Evolutionary conservation across 352 stramenopile species (phyloP).

Genomic region (Thalassiosira delicatula): DNA sequence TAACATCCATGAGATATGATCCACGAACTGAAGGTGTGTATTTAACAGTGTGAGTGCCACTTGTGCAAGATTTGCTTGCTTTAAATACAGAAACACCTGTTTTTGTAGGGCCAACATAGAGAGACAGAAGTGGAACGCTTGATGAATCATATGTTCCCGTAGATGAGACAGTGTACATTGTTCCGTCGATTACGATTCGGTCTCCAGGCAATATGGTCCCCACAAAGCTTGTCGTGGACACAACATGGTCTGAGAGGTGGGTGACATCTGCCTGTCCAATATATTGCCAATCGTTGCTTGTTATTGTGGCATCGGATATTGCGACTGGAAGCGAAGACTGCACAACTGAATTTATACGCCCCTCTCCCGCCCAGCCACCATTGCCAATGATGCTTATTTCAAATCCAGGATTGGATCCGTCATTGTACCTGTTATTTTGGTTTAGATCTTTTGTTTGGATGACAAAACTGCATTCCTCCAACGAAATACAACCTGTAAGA

Average conservation of each 20-base stretch:
- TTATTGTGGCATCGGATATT: conserved; percentile 64
- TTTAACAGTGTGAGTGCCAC: conserved; percentile 86
- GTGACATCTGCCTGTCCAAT: conserved; percentile 57
- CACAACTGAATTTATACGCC: conserved; percentile 84
- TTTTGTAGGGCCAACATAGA: conserved; percentile 78
- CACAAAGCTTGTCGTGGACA: conserved; percentile 37
- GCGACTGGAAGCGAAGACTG: conserved; percentile 6
- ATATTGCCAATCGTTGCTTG: conserved; percentile 69
- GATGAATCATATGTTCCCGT: conserved; percentile 76
- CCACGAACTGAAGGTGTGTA: conserved; percentile 91
- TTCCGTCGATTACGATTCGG: conserved; percentile 85
- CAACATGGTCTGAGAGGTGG: conserved; percentile 40
- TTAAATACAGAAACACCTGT: conserved; percentile 51
- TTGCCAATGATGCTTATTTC: conserved; percentile 87
- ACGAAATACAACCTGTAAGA: conserved; percentile 63
- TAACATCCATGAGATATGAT: conserved; percentile 88
- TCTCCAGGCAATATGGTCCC: conserved; percentile 83
- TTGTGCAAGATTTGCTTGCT: conserved; percentile 49
- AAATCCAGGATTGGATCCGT: conserved; percentile 85
- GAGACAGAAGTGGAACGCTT: conserved; percentile 78
- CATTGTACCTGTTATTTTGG: conserved; percentile 88
- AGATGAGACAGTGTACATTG: conserved; percentile 82
- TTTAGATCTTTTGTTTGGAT: conserved; percentile 85
- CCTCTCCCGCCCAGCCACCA: conserved; percentile 88
- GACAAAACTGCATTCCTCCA: conserved; percentile 83